These are phyloP conservation scores for Infundibulicybe gibba DNA, from an alignment of 768 basidiomycete genomes.

Conservation along the genomic window DNA sequence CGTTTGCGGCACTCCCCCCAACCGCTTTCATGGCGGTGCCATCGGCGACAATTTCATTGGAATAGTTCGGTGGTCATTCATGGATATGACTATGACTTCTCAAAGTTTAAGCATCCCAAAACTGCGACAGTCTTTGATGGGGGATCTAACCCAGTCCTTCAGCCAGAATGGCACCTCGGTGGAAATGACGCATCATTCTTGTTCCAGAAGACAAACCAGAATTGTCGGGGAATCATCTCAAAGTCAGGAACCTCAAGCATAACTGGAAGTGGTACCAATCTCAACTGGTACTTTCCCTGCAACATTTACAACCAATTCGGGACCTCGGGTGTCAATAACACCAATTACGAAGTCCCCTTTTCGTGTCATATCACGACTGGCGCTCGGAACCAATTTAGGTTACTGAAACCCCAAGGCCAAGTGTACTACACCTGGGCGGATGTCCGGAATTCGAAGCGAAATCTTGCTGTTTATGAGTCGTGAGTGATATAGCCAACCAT, in stretches of 20 bases:
- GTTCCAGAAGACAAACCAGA: conserved; percentile 88
- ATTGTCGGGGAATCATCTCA: conserved; percentile 76
- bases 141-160: conserved; percentile 77
- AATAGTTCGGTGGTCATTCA: conserved; percentile 86
- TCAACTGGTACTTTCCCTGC: conserved; percentile 99
- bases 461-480: conserved; percentile 94
- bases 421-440: conserved; percentile 96
- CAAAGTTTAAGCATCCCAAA: conserved; percentile 79
- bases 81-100: conserved; percentile 91
- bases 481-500: conserved; percentile 36
- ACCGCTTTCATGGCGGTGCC: conserved; percentile 76
- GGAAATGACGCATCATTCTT: conserved; percentile 92
- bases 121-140: conserved; percentile 71
- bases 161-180: conserved; percentile 69
- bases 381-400: conserved; percentile 51
- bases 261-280: conserved; percentile 47
- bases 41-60: conserved; percentile 70
- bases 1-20: conserved; percentile 87
- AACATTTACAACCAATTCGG: conserved; percentile 81
- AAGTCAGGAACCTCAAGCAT: conserved; percentile 71
- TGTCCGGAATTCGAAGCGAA: conserved; percentile 61
- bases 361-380: conserved; percentile 68
- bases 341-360: conserved; percentile 58
- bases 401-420: conserved; percentile 63
- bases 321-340: conserved; percentile 56